Conservation (phyloP, 352 stramenopile genomes). For the Thalassiosira exigua region DNA sequence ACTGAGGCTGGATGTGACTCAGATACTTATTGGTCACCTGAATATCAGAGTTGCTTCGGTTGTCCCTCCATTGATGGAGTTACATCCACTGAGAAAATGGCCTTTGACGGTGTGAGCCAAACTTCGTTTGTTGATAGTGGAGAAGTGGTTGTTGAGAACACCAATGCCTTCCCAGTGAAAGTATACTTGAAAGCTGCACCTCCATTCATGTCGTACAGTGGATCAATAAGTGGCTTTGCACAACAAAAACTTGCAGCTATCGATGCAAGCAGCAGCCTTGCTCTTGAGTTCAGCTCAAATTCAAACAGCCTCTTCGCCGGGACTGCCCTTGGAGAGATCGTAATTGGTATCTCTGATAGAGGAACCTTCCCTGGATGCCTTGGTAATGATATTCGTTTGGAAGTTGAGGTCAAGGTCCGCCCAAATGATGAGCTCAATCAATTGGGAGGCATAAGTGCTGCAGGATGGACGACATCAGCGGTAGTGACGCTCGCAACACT, state of each 20-base stretch:
- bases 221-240: not conserved
- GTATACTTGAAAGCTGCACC: slow-evolving; percentile 43
- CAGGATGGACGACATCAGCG: slow-evolving; percentile 45
- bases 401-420: slow-evolving; percentile 15
- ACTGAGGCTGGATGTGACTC: slow-evolving; percentile 24
- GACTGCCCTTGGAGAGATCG: slow-evolving; percentile 21
- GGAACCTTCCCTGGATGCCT: slow-evolving; percentile 32
- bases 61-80: slow-evolving; percentile 29
- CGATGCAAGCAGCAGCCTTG: slow-evolving; percentile 6
- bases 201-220: slow-evolving; percentile 32
- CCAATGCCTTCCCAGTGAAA: slow-evolving; percentile 22
- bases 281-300: not conserved
- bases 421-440: slow-evolving; percentile 28
- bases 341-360: slow-evolving; percentile 37
- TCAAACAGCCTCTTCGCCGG: slow-evolving; percentile 1
- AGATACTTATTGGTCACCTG: slow-evolving; percentile 30
- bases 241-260: no score
- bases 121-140: slow-evolving; percentile 17
- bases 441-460: slow-evolving; percentile 38
- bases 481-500: slow-evolving; percentile 40
- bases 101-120: slow-evolving; percentile 28
- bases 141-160: slow-evolving; percentile 26
- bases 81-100: slow-evolving; percentile 19
- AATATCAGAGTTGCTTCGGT: slow-evolving; percentile 24
- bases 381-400: slow-evolving; percentile 32